Evolutionary conservation across 345 rosid species (phyloP), one percentile per base, ranked within the genome.

Genomic region (Trapa incisa): DNA sequence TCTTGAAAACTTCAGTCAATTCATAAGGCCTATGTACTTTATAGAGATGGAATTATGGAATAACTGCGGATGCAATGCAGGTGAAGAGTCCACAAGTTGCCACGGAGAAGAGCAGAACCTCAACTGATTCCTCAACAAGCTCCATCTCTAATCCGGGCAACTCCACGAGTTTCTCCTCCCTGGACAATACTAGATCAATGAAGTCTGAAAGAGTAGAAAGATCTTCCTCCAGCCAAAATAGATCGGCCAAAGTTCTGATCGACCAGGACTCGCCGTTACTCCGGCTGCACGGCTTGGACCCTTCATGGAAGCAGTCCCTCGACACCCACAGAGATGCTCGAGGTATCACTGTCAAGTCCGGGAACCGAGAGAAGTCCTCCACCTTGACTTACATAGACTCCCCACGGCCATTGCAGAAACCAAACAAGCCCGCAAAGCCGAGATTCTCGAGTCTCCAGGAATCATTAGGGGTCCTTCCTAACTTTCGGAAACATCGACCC

Each of bases 121-220:
- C 90, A 39, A 76, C 91, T 39, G 96, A 95, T 71, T 83, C 90
- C 37, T 79, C 97, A 17, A 77, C 85, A 74, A 74, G 82, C 70
- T 86, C 91, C 1, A 78, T 82, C 73, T 86, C 97, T 37, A 84
- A 95, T 70, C 86, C 99, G 54, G 79, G 91, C 67, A 75, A 89
- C 69, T 87, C 99, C 36, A 87, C 96, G 1, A 87, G 85, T 76
- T 77, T 87, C 71, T 84, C 92, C 52, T 89, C 92, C 58, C 72
- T 81, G 10, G 94, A 90, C 61, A 77, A 79, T 71, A 81, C 76
- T 61, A 82, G 76, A 65, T 67, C 89, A 22, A 74, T 84, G 65
- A 89, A 75, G 73, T 69, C 66, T 3, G 47, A 58, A 58, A 58
- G 63, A 58, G 38, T 70, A 37, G 87, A 86, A 61, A 74, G 82